Evolutionary conservation across 139 green algal species (phyloP), one percentile per base, ranked within the genome.

Genomic region (Diplosphaera chodatii): DNA sequence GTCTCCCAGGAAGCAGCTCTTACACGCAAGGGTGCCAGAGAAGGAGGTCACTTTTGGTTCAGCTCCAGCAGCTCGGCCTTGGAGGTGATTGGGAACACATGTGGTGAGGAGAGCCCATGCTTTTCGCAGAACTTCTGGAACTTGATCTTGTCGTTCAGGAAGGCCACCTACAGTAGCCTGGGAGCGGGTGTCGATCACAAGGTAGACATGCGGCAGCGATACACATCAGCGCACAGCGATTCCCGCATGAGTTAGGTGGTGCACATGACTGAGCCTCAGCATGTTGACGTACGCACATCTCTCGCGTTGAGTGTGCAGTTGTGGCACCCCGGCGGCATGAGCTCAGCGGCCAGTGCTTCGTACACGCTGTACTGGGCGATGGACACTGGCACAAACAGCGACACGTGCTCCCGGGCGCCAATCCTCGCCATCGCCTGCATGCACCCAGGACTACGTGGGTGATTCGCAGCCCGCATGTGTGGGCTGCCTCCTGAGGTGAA

Each of bases 81-180:
- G 1, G 62, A 72, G 68, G 55, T 70, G 32, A 79, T 56, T 18
- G 63, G 68, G 41, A 67, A 79, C 30, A 29, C 41, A n/a, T 55
- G 59, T 27, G 74, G 74, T 30, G 74, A 64, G 25, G 15, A 28
- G 22, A 75, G 15, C 25, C 74, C 68, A 30, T 69, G 37, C 34
- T 63, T 69, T 15, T 69, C 32, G 32, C 64, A 69, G 64, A 69
- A 28, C 64, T 27, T 18, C 10, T 32, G 32, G 32, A 55, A 69
- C 31, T 69, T 69, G 64, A 69, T 67, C 48, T 79, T 79, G 32
- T 79, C 74, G 33, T 79, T 68, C 16, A 79, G 64, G 13, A 64
- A 37, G 1, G 68, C 68, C 20, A 63, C 48, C 48, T 59, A 18
- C 48, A 59, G 10, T n/a, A n/a, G n/a, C n/a, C n/a, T n/a, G n/a